Conservation (phyloP, 306 rosid species). For the Sechiopsis laciniata region DNA sequence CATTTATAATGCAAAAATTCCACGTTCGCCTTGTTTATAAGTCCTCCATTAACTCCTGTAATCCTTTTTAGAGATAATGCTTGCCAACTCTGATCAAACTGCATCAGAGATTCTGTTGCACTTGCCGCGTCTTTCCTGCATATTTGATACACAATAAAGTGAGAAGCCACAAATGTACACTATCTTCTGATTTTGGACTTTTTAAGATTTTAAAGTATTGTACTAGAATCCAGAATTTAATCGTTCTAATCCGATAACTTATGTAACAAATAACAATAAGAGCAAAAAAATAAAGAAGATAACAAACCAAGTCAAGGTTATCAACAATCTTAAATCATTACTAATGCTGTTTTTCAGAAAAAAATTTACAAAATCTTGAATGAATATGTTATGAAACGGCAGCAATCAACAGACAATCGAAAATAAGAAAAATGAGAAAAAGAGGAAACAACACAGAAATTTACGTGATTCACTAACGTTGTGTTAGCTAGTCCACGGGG, state of each 20-base stretch:
- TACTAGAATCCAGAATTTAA: neutral
- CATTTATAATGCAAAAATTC: conserved; percentile 66
- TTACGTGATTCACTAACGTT: too few species aligned
- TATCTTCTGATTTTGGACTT: neutral
- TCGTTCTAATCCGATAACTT: neutral
- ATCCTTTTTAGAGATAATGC: conserved; percentile 69
- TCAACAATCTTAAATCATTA: too few species aligned
- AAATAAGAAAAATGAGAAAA: too few species aligned
- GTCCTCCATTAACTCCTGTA: conserved; percentile 92
- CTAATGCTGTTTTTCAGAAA: too few species aligned
- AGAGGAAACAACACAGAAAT: too few species aligned
- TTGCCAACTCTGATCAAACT: conserved; percentile 70
- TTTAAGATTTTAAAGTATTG: neutral
- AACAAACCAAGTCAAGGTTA: too few species aligned
- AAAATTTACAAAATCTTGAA: too few species aligned
- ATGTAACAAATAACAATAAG: too few species aligned
- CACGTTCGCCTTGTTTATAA: conserved; percentile 68
- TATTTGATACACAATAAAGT: conserved; percentile 18
- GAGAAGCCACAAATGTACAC: conserved; percentile 7
- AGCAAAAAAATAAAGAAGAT: too few species aligned
- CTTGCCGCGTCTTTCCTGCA: conserved; percentile 46
- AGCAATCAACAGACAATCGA: too few species aligned
- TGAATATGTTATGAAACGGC: too few species aligned
- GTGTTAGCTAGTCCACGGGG: too few species aligned
- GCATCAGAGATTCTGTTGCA: conserved; percentile 45